Base-by-base conservation (phyloP, 139 green algal species). In the Chlamydomonas urium region DNA sequence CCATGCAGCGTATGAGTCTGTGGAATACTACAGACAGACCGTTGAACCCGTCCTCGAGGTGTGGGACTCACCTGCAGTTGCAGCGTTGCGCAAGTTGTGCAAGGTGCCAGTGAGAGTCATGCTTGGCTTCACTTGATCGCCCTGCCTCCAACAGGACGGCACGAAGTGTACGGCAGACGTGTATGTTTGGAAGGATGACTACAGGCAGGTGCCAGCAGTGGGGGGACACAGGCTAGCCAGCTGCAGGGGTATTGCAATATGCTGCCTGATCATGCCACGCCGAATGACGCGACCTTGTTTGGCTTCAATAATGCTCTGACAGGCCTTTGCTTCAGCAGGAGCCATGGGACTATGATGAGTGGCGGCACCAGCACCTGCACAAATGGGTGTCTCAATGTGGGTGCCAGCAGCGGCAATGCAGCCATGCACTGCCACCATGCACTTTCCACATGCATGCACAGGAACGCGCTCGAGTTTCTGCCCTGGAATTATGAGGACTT, bases 141-240 rank as follows among this genome's bases (percentile, higher is more conserved):
- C 10, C 53, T 56, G 45, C 17, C 26, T 63, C n/a, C n/a, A 32
- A 34, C 53, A 83, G 47, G 78, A 85, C 47, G 86, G 81, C 36
- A 76, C 57, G 19, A 71, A 2, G 0, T 2, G 82, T 0, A 32
- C 66, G 8, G 81, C 88, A 19, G 71, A 80, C 33, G 75, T 92
- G 1, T 94, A 94, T 79, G 36, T 92, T 0, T 94, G 87, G 85
- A 79, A 78, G 50, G 79, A 85, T 38, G 19, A 81, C 47, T 85
- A 76, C 76, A 76, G 35, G 82, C 85, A 67, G 59, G 74, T 29
- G 19, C 42, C 14, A 24, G 10, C 42, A 50, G 42, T 50, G 8
- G 42, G 14, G 8, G 10, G 10, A 24, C 42, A 50, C 42, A 50
- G 8, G 14, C 42, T 14, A 50, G 8, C 8, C 10, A 50, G 42